Evolutionary conservation across 1,284 basidiomycete genomes (phyloP), one percentile per base, ranked within the genome.

Genomic region (Boletus nobilissimus): DNA sequence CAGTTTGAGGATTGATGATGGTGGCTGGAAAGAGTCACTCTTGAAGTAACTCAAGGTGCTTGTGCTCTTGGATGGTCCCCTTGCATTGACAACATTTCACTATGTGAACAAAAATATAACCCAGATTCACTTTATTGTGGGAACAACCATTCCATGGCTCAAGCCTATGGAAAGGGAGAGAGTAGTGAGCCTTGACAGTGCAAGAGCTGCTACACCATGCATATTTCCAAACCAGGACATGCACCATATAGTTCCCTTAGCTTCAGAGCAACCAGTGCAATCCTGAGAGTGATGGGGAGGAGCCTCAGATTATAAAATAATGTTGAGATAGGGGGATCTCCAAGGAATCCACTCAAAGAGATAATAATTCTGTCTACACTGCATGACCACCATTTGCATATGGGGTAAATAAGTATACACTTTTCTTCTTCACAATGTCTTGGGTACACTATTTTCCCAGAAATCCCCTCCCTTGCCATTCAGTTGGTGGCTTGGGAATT

Each of bases 21-120:
- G 81, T 83, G 1, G 81, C 80, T 3, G 85, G 83, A 70, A 86
- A 86, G 0, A 86, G 72, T 22, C 19, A 10, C 18, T 11, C 68
- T 5, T 70, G 39, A 2, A 81, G 40, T 3, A 84, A 66, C 24
- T 80, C 77, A 6, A 80, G 62, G 11, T 81, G 77, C 39, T 54
- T 70, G 29, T 69, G 48, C 36, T 77, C 70, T 26, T 40, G 26
- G 14, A 38, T 40, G 24, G 60, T 43, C 6, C 54, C 69, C 32
- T 74, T 70, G 39, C 77, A 80, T 18, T 29, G 19, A 10, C 70
- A 73, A 60, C 60, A 74, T 39, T 26, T 16, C 8, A 74, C 3
- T 9, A 16, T 48, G n/a, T 74, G 46, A 40, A 38, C 26, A 48
- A 74, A 74, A 9, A 74, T 72, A 29, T 51, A 51, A 51, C 48